These are phyloP conservation scores for Hygrophila difformis DNA, from an alignment of 257 asterid genomes.

Conservation along the genomic window DNA sequence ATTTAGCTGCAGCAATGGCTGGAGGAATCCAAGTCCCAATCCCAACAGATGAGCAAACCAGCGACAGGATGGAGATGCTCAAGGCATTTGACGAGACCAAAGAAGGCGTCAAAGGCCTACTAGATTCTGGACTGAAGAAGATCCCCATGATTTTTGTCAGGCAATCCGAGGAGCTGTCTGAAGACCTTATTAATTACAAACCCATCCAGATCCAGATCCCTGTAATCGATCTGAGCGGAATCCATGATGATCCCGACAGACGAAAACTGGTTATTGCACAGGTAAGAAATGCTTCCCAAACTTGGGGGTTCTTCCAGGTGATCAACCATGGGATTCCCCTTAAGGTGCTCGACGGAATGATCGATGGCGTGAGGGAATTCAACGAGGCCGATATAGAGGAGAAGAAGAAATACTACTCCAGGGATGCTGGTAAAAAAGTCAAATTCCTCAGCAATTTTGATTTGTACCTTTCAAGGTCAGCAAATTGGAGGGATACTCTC, in stretches of 20 bases:
- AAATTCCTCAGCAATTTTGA: neutral
- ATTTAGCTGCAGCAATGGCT: too few relatives aligned
- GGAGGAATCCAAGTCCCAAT: too few relatives aligned
- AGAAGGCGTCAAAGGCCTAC: slow-evolving; percentile 1
- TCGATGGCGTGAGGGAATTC: neutral
- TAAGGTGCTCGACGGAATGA: neutral
- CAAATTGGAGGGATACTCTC: neutral
- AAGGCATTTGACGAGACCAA: slow-evolving; percentile 3
- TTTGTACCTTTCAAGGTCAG: neutral
- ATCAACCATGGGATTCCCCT: neutral
- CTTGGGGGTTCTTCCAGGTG: neutral
- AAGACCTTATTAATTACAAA: too few relatives aligned
- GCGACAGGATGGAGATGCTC: too few relatives aligned
- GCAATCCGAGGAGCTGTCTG: neutral
- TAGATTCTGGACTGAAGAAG: slow-evolving; percentile 1
- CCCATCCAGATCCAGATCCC: neutral
- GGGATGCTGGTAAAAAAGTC: neutral
- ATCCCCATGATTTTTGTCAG: neutral
- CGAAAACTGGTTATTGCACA: neutral
- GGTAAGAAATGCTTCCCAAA: neutral
- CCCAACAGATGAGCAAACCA: too few relatives aligned
- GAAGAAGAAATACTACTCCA: neutral
- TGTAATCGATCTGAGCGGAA: neutral
- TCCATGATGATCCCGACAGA: neutral
- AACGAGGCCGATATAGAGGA: neutral